phyloP scores from a whole-genome alignment of 768 basidiomycete genomes.

The Mycena latifolia region DNA sequence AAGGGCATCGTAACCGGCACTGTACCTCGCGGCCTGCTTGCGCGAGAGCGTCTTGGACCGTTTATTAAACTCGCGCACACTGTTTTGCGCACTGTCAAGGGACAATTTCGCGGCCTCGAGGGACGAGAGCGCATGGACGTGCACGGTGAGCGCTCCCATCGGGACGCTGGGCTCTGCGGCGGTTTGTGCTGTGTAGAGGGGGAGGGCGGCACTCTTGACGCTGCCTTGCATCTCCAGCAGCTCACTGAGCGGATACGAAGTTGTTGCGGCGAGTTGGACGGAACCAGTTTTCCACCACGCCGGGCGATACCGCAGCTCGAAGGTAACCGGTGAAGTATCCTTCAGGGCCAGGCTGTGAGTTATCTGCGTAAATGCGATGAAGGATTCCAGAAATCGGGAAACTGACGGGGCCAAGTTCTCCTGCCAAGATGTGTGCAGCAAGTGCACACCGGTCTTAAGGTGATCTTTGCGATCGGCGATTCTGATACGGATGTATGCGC shows the following conservation, averaged over 20 bases:
- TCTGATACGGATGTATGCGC: constrained; percentile 7
- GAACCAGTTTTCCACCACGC: not conserved
- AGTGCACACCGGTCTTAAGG: constrained; percentile 2
- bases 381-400: not conserved
- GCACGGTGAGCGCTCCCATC: not conserved
- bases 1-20: not conserved
- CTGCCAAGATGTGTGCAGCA: constrained; percentile 1
- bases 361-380: not conserved
- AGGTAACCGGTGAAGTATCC: not conserved
- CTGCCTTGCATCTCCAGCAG: constrained; percentile 7
- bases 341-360: not conserved
- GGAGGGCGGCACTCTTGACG: not conserved
- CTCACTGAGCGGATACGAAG: not conserved
- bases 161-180: not conserved
- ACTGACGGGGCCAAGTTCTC: constrained; percentile 9
- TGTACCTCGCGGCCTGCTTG: constrained; percentile 14
- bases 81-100: not conserved
- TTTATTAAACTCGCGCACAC: not conserved
- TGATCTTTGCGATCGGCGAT: constrained; percentile 3
- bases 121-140: not conserved
- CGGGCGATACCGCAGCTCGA: not conserved
- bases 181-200: not conserved
- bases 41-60: constrained; percentile 8
- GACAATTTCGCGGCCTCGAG: constrained; percentile 1
- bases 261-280: not conserved